A percentile compares a stretch with the other conserved stretches of the same genome.
These are phyloP conservation scores for Pleurotus salmoneostramineus DNA, from an alignment of 768 basidiomycete species.

Conservation along the genomic window DNA sequence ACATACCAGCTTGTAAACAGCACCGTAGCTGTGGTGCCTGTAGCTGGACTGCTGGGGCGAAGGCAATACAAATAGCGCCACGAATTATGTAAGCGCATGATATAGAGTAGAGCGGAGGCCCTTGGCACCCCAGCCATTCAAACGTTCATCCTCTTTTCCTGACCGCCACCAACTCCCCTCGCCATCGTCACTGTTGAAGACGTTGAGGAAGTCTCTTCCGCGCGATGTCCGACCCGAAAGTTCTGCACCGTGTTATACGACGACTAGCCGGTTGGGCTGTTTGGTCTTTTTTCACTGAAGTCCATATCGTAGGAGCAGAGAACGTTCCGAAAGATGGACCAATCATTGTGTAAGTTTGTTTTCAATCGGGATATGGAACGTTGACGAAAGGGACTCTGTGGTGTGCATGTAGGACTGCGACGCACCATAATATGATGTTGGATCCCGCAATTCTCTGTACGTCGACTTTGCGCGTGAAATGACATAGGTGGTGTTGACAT, in stretches of 20 bases:
- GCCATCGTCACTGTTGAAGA: too few relatives aligned
- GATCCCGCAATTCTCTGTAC: slow-evolving; percentile 81
- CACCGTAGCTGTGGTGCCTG: too few relatives aligned
- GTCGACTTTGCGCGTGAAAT: slow-evolving; percentile 24
- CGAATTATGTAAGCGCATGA: too few relatives aligned
- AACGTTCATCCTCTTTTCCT: too few relatives aligned
- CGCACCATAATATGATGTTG: slow-evolving; percentile 95
- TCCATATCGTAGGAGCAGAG: slow-evolving; percentile 83
- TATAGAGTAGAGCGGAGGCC: too few relatives aligned
- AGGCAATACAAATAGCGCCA: too few relatives aligned
- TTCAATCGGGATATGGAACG: not conserved
- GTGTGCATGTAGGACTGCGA: slow-evolving; percentile 54
- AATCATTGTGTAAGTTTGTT: slow-evolving; percentile 78
- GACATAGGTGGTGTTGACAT: not conserved
- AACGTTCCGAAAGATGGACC: slow-evolving; percentile 86
- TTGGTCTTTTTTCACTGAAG: slow-evolving; percentile 84
- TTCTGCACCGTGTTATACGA: slow-evolving; percentile 70
- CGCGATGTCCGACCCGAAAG: slow-evolving; percentile 29
- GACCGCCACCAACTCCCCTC: too few relatives aligned
- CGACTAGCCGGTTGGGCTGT: slow-evolving; percentile 70
- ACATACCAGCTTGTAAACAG: too few relatives aligned
- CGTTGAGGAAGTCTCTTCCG: not conserved
- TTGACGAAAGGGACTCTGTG: not conserved
- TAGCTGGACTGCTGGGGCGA: too few relatives aligned
- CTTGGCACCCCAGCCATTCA: too few relatives aligned